Evolutionary conservation across 2,329 filamentous ascomycete species (phyloP), one percentile per base, ranked within the genome.

Genomic region (Talaromyces verruculosus): DNA sequence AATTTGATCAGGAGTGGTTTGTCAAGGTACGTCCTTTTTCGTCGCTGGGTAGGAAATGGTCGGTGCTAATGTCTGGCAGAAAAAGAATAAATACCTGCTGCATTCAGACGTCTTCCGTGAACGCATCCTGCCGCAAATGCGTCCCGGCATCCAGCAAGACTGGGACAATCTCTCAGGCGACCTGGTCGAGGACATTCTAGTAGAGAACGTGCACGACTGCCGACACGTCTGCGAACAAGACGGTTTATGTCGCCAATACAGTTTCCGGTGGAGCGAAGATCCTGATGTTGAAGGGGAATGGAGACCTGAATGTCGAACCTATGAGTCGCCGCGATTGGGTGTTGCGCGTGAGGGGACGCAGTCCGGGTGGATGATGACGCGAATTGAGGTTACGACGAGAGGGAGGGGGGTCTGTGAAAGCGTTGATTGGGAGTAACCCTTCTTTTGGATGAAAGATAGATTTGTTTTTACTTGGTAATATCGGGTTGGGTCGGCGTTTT

Each of bases 1-100:
- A 77, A 7, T 82, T 84, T 37, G 82, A 85, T 69, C 77, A 78
- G 60, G 74, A 73, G 59, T 80, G 87, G 72, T 89, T 88, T 78
- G 84, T 85, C 76, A 86, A 22, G 22, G 22, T 22, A 30, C 28
- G 28, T 30, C 28, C 28, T 7, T 33, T 33, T 33, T 33, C 6
- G 30, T 33, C 30, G 7, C n/a, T 19, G 22, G 7, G 45, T 28
- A 3, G 5, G 33, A 15, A 11, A n/a, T 19, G 1, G 4, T 17
- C 25, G 5, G 8, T 39, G 60, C 47, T 63, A 28, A 58, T 35
- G 17, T 11, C 22, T 28, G 67, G 15, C 7, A 71, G 72, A 72
- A 67, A 72, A 71, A 51, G 69, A 70, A 67, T 65, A 59, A 57
- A 28, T 64, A 76, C 53, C 72, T 78, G 28, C 74, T 78, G 2